Evolutionary conservation across 176 grass and related monocot species (phyloP), one percentile per base, ranked within the genome.

Genomic region (Bonia amplexicaulis): DNA sequence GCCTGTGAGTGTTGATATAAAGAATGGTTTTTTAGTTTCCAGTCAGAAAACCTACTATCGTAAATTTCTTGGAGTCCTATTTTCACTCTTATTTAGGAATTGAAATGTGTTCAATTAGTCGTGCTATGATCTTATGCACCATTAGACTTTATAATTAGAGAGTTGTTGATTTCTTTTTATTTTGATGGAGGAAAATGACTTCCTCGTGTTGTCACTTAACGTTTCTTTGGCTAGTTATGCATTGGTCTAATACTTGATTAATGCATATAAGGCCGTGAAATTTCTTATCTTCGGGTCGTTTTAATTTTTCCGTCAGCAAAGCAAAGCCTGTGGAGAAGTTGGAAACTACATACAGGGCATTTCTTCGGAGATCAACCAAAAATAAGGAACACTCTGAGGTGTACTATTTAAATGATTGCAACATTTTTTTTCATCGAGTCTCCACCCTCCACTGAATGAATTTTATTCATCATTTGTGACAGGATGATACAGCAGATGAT

Each of bases 321-420:
- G 88, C 93, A 76, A 81, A 61, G 79, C 90, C 93, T 39, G 48
- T 91, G 65, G 91, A 99, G 84, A 94, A 91, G 77, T 92, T 99
- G 83, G 84, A 94, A 88, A 79, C 82, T 57, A 82, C 65, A 35
- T 96, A 96, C 76, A 93, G 88, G 71, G 37, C 84, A 62, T 99
- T 99, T 85, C 90, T 99, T 60, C 48, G 81, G 54, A 90, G 90
- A 70, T 91, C 86, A 62, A 84, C 84, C 35, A 88, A 85, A 81
- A 96, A 79, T 71, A 90, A 90, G 31, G 88, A 84, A 60, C 71
- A 79, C 3, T 66, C 41, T 77, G 90, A 96, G 90, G 96, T 91
- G 65, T 45, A 69, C 22, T 74, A 58, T 88, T 47, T 55, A 27
- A 66, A 58, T 49, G 2, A 51, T n/a, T 25, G 17, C 8, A 12